Percentiles rank a stretch among this genome's conserved stretches.
phyloP scores from a whole-genome alignment of 202 grass and related monocot species.

The Brachypodium distachyon region DNA sequence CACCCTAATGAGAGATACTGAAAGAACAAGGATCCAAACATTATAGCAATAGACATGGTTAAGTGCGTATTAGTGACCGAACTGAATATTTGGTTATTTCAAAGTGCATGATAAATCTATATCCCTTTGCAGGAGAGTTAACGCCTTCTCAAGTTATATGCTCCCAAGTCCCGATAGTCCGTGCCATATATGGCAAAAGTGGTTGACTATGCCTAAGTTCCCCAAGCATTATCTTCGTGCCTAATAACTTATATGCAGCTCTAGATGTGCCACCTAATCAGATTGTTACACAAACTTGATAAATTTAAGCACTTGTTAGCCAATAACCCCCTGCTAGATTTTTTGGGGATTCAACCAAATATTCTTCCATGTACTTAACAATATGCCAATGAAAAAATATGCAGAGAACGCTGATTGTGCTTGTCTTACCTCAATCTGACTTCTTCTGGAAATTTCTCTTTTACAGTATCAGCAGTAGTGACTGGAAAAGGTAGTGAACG shows the following conservation, averaged over 20 bases:
- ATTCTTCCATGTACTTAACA: not conserved
- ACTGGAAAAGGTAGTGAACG: slow-evolving; percentile 84
- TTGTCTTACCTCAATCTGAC: slow-evolving; percentile 77
- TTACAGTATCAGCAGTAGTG: slow-evolving; percentile 62
- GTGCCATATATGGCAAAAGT: not conserved
- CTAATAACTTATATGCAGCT: not conserved
- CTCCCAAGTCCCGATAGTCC: not conserved
- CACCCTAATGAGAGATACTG: not conserved
- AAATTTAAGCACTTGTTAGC: not conserved
- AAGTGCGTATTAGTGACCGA: not conserved
- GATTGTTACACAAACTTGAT: not conserved
- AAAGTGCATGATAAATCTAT: slow-evolving; percentile 1
- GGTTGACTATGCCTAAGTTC: not conserved
- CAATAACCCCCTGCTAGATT: not conserved
- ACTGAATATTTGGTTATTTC: not conserved
- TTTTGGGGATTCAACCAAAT: not conserved
- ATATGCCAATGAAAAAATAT: not conserved
- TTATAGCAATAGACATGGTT: not conserved
- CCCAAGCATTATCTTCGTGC: not conserved
- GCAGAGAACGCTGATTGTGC: not conserved
- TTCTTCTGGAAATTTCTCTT: slow-evolving; percentile 86
- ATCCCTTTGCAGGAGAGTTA: not conserved
- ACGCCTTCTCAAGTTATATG: not conserved
- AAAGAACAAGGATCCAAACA: not conserved
- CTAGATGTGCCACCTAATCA: not conserved